Evolutionary conservation across 345 rosid genomes (phyloP).

Genomic region (Toxicodendron radicans): DNA sequence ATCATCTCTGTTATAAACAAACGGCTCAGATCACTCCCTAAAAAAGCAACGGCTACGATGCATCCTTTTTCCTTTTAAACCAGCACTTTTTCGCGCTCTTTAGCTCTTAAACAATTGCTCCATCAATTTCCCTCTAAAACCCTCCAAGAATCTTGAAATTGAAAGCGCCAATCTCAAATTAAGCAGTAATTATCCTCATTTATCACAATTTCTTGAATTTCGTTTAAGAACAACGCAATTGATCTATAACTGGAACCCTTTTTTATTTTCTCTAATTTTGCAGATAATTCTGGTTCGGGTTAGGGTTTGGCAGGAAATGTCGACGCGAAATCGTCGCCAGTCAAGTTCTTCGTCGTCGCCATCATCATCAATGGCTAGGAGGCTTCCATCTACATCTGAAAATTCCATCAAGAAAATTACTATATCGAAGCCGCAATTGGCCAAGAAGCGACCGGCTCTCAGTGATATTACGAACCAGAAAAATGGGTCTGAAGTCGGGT

Average conservation of each 20-base stretch:
- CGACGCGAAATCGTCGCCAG: not conserved
- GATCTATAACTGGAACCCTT: too few species aligned
- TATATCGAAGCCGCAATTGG: slow-evolving; percentile 12
- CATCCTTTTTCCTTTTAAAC: slow-evolving; percentile 8
- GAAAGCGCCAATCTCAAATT: not conserved
- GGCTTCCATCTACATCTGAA: not conserved
- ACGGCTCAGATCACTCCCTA: not conserved
- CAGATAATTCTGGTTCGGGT: not conserved
- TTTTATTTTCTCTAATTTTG: not conserved
- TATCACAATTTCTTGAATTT: not conserved
- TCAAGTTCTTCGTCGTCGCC: slow-evolving; percentile 1
- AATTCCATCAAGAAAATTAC: not conserved
- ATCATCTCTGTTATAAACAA: not conserved
- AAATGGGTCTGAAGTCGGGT: slow-evolving; percentile 4
- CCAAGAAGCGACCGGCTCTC: slow-evolving; percentile 22
- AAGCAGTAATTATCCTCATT: not conserved
- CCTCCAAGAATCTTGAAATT: slow-evolving; percentile 7
- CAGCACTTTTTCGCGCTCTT: slow-evolving; percentile 5
- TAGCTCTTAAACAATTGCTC: not conserved
- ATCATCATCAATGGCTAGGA: not conserved
- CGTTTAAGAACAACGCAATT: not conserved
- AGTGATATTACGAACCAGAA: slow-evolving; percentile 7
- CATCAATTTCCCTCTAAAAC: not conserved
- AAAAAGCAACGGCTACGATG: not conserved
- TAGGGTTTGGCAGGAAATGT: slow-evolving; percentile 12